These are phyloP conservation scores for Sclerotinia subarctica DNA, from an alignment of 2,329 filamentous ascomycete genomes.

Conservation along the genomic window DNA sequence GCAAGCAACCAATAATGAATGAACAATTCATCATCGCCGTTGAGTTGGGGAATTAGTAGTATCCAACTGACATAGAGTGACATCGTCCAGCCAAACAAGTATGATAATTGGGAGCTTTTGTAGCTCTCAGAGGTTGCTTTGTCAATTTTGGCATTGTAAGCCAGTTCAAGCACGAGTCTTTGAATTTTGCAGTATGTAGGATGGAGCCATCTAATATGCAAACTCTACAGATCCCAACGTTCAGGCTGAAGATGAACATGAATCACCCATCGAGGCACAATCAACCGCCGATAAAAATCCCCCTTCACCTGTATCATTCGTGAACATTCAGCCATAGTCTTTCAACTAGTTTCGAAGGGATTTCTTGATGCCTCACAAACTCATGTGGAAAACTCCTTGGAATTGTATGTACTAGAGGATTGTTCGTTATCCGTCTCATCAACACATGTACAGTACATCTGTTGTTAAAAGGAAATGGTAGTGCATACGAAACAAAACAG, in stretches of 20 bases:
- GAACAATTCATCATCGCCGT: no score
- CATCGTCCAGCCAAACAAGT: conserved; percentile 43
- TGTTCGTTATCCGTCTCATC: background rate
- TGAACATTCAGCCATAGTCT: background rate
- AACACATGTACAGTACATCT: background rate
- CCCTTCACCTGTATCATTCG: background rate
- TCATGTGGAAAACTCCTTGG: background rate
- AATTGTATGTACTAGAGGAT: background rate
- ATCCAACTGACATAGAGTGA: conserved; percentile 32
- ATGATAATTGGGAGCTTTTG: conserved; percentile 46
- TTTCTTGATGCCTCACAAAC: background rate
- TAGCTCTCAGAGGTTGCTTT: conserved; percentile 53
- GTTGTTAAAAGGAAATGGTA: no score
- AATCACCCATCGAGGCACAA: background rate
- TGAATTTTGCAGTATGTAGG: conserved; percentile 19
- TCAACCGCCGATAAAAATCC: background rate
- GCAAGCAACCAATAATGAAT: no score
- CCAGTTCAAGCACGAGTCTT: conserved; percentile 45
- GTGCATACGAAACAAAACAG: no score
- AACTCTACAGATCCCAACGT: background rate
- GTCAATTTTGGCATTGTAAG: conserved; percentile 45
- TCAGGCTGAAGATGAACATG: background rate
- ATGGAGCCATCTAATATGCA: conserved; percentile 16
- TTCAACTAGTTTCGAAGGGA: background rate
- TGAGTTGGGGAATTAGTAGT: no score